Base-by-base conservation (phyloP, 441 rosid species). In the Breynia disticha region DNA sequence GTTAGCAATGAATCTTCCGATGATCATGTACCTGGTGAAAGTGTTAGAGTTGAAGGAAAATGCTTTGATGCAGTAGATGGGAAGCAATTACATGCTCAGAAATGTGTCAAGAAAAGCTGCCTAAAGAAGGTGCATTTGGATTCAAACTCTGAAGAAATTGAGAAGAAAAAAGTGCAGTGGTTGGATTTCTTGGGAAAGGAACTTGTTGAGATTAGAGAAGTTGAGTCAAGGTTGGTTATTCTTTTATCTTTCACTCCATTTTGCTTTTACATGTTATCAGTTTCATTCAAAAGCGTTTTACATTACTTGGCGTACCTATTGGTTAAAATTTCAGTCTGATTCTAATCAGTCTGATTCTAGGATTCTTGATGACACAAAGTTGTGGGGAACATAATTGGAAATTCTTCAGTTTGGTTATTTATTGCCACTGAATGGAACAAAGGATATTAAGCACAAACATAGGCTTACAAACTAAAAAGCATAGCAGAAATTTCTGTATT, bases 131-230 rank as follows among this genome's bases (percentile, higher is more conserved):
- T 7, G 7, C 60, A 46, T 61, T 63, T 63, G 19, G 77, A 67
- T 53, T 61, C 57, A 37, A 62, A 7, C 39, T 11, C 54, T 16
- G 38, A 51, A 52, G 67, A 62, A 61, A 59, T 19, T 15, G 70
- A 60, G 68, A 73, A 70, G 78, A 84, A 81, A 76, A 77, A 57
- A 55, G 96, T 87, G 35, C 93, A 79, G 50, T 87, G 96, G 96
- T 67, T 74, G 69, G 96, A 87, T 76, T 71, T 63, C 67, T 65
- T 70, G 66, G 96, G 93, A 65, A 84, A 82, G 60, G 84, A 84
- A 52, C 81, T 87, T 57, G 82, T 72, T 49, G 80, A 84, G 70
- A 69, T 87, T 77, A 84, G 80, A 52, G 93, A 82, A 70, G 84
- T 82, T 46, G 86, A 82, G 60, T 53, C 83, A 71, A 82, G 86